phyloP scores from a whole-genome alignment of 495 filamentous ascomycete species.

The Rusavskia elegans region DNA sequence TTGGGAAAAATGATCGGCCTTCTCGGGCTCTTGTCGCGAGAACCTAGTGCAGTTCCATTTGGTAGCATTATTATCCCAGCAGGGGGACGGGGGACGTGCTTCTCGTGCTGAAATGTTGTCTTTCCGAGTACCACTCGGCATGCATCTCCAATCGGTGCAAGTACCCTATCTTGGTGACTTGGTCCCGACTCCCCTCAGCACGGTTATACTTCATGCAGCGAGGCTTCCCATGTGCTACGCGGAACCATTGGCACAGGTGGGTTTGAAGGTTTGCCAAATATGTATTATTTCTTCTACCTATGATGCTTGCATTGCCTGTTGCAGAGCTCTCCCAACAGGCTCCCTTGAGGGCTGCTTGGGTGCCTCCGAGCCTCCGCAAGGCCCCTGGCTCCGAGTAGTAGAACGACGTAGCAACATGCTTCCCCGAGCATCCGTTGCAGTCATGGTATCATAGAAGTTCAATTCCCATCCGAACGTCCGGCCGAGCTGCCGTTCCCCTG shows the following conservation, averaged over 20 bases:
- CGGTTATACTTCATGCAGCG: no score
- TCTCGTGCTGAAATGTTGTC: no score
- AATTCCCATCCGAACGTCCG: background rate
- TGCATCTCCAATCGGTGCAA: no score
- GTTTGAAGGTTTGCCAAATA: background rate
- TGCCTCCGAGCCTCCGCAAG: background rate
- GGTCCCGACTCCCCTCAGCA: no score
- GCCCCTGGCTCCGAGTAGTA: background rate
- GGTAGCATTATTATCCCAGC: no score
- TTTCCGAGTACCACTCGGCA: background rate
- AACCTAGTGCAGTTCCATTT: no score
- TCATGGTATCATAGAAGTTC: conserved; percentile 9
- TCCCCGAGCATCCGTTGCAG: conserved; percentile 7
- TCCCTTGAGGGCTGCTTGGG: background rate
- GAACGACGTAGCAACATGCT: conserved; percentile 5
- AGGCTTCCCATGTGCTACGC: background rate
- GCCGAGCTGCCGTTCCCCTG: background rate
- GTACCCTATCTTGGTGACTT: no score
- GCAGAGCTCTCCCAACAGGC: background rate
- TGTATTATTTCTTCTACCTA: background rate
- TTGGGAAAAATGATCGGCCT: no score
- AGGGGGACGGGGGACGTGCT: no score
- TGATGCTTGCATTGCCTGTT: background rate
- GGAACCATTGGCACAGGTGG: background rate
- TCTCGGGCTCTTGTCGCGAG: no score